Evolutionary conservation across 208 protist genomes (phyloP).

Genomic region (Acanthamoeba polyphaga): DNA sequence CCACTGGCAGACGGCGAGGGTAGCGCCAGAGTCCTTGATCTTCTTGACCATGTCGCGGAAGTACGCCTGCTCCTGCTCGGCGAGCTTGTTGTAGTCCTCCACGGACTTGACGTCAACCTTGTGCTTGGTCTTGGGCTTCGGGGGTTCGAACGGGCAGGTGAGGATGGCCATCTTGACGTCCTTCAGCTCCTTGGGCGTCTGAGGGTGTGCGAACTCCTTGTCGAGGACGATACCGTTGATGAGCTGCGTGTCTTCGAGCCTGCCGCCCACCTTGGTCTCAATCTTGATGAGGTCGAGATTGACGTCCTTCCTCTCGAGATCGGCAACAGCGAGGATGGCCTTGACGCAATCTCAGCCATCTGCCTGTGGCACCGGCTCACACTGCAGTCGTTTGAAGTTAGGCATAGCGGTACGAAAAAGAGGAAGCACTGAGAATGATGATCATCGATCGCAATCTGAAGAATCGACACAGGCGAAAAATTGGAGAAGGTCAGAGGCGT

Average conservation of each 20-base stretch:
- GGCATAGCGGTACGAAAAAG: neutral
- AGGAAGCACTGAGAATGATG: neutral
- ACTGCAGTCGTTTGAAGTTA: slow-evolving; percentile 51
- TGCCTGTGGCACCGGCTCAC: slow-evolving; percentile 97
- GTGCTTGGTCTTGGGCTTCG: slow-evolving; percentile 99
- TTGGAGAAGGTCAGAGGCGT: neutral
- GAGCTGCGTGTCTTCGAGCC: slow-evolving; percentile 98
- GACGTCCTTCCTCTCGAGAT: slow-evolving; percentile 99
- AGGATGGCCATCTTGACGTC: slow-evolving; percentile 99
- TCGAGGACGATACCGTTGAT: slow-evolving; percentile 99
- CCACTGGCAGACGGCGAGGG: slow-evolving; percentile 99
- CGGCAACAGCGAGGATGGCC: slow-evolving; percentile 98
- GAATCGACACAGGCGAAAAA: neutral
- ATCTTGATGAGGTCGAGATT: slow-evolving; percentile 99
- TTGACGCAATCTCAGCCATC: slow-evolving; percentile 99
- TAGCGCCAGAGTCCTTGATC: slow-evolving; percentile 92
- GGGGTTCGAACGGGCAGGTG: slow-evolving; percentile 99
- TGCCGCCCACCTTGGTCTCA: slow-evolving; percentile 96
- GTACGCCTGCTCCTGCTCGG: slow-evolving; percentile 98
- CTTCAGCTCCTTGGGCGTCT: slow-evolving; percentile 92
- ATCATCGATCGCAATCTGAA: neutral
- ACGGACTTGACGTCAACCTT: slow-evolving; percentile 70
- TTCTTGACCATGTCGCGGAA: slow-evolving; percentile 95
- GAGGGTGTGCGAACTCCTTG: slow-evolving; percentile 99
- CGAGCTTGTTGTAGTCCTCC: slow-evolving; percentile 96